Conservation (phyloP, 306 rosid species). For the Bauhinia variegata region DNA sequence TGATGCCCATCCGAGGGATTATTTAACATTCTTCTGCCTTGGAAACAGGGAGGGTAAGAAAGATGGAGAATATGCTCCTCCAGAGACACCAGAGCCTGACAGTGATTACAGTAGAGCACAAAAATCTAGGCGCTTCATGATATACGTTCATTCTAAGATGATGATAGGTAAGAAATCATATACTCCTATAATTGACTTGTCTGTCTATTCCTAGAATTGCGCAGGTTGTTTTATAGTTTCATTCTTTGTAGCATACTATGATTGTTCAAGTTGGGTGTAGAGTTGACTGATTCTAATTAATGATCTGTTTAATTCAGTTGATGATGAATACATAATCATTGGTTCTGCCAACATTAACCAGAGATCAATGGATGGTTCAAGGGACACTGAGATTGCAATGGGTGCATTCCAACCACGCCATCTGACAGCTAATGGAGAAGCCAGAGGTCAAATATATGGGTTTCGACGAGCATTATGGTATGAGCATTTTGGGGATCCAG, state of each 20-base stretch:
- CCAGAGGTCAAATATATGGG: conserved; percentile 57
- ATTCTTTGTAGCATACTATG: not conserved
- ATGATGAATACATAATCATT: conserved; percentile 83
- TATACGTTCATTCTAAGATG: conserved; percentile 91
- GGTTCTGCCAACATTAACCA: conserved; percentile 91
- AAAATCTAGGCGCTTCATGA: conserved; percentile 72
- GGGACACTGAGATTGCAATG: conserved; percentile 92
- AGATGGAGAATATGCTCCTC: conserved; percentile 53
- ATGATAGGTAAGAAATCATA: conserved; percentile 65
- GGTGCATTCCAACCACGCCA: conserved; percentile 77
- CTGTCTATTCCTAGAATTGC: not conserved
- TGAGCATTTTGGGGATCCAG: conserved; percentile 54
- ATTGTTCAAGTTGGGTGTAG: not conserved
- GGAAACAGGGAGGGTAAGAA: conserved; percentile 58
- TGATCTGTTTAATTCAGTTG: conserved; percentile 46
- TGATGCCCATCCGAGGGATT: conserved; percentile 56
- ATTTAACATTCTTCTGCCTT: conserved; percentile 80
- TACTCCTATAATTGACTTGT: not conserved
- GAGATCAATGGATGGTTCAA: conserved; percentile 84
- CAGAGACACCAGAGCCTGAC: conserved; percentile 54
- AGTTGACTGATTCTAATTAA: not conserved
- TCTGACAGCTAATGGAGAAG: conserved; percentile 35
- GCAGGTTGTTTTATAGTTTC: not conserved
- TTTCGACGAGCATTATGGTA: conserved; percentile 68
- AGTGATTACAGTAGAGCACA: conserved; percentile 67